Evolutionary conservation across 768 basidiomycete species (phyloP), one percentile per base, ranked within the genome.

Genomic region (Tubosaeta sp.): DNA sequence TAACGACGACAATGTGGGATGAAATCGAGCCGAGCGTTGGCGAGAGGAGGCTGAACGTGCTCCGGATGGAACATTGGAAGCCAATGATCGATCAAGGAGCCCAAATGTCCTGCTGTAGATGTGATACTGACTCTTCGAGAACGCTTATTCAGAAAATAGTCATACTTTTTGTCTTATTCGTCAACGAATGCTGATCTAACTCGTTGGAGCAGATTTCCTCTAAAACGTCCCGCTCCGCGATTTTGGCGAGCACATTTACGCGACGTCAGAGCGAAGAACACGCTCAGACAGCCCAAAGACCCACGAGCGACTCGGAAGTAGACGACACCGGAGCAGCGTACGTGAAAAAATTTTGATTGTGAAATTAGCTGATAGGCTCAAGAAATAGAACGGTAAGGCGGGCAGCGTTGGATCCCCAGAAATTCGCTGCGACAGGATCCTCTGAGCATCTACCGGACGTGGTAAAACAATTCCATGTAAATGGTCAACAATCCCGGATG

Each of bases 1-100:
- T 76, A 12, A 66, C 62, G 16, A 70, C 73, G 2, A 71, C 72
- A 10, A 70, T 70, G 63, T 72, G 69, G 71, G 67, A 68, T 50
- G 59, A 58, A 24, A 55, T 67, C 6, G 55, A 56, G 2, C 25
- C 32, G 19, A 52, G 42, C 0, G 49, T 56, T 8, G 71, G 66
- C 5, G 31, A 49, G 16, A 50, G 46, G 45, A 54, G 56, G 34
- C 24, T 54, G 10, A 18, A 42, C 3, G 48, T 55, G 11, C 54
- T 56, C 21, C 22, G 30, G 27, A 18, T 1, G 12, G 46, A 32
- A 32, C 12, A 38, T n/a, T 53, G 52, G 52, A 45, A 49, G 22
- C n/a, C 12, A 10, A 52, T 57, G 53, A 34, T 54, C 36, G 18
- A 11, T 12, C 43, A 34, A 6, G 62, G 62, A 6, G 57, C 59